Percentiles rank a stretch among this genome's conserved stretches.
These are phyloP conservation scores for Hypoxylon sp. DNA, from an alignment of 2,329 filamentous ascomycete genomes.

Conservation along the genomic window DNA sequence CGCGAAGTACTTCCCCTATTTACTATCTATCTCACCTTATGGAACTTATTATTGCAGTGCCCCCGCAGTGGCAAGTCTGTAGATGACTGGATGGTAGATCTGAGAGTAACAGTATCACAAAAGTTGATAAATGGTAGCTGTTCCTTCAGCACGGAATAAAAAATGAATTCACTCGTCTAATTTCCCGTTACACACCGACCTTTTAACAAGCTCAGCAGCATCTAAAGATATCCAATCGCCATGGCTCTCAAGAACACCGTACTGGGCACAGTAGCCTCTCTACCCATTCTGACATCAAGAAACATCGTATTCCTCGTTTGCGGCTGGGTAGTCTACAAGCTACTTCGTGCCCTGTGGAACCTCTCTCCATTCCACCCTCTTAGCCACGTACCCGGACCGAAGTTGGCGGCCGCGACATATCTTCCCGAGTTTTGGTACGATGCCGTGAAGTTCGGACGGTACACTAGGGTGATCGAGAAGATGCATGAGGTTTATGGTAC, in stretches of 20 bases:
- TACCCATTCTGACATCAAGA: conserved; percentile 1
- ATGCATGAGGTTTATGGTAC: conserved; percentile 42
- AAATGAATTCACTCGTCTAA: neutral
- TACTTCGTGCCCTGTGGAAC: conserved; percentile 25
- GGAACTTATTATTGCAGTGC: neutral
- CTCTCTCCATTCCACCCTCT: conserved; percentile 40
- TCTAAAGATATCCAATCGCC: neutral
- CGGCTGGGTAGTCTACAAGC: conserved; percentile 30
- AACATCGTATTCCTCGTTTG: conserved; percentile 18
- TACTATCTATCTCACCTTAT: too few relatives aligned
- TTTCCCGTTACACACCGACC: neutral
- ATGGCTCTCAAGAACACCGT: conserved; percentile 17
- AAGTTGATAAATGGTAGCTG: conserved; percentile 2
- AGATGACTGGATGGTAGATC: neutral
- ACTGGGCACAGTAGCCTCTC: neutral
- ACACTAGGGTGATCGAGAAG: conserved; percentile 33
- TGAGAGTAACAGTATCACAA: neutral
- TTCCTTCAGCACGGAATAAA: neutral
- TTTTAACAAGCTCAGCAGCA: neutral
- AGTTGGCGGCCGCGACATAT: conserved; percentile 33
- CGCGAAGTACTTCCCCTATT: neutral
- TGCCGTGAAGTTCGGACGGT: conserved; percentile 26
- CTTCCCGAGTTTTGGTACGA: conserved; percentile 40
- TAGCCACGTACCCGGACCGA: conserved; percentile 36
- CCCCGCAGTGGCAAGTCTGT: neutral